These are phyloP conservation scores for Trichoderma guizhouense DNA, from an alignment of 2,329 filamentous ascomycete species.

Conservation along the genomic window DNA sequence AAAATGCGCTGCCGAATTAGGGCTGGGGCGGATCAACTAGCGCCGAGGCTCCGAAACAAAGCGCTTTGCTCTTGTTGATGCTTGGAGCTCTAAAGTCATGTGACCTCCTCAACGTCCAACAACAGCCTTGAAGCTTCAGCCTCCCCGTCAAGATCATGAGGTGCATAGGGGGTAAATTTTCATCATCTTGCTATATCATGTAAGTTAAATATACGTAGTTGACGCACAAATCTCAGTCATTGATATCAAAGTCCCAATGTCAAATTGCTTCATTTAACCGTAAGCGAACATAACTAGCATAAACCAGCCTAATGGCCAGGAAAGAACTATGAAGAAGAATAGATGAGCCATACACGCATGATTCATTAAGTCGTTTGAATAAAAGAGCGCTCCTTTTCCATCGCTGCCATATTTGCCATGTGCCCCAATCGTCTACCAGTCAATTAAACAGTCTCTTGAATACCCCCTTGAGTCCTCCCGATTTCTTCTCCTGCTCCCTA, in stretches of 20 bases:
- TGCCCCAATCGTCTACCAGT: neutral
- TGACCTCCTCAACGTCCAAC: neutral
- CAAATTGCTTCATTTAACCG: slow-evolving; percentile 15
- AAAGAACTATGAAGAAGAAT: slow-evolving; percentile 8
- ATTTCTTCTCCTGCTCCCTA: slow-evolving; percentile 29
- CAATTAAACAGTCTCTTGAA: slow-evolving; percentile 39
- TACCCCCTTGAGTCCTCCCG: slow-evolving; percentile 34
- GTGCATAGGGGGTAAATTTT: neutral
- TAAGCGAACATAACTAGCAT: slow-evolving; percentile 16
- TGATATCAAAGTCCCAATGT: neutral
- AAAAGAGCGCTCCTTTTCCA: slow-evolving; percentile 9
- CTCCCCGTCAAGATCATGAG: neutral
- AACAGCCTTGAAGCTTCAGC: neutral
- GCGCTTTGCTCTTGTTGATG: neutral
- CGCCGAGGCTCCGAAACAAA: slow-evolving; percentile 5
- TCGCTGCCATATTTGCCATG: slow-evolving; percentile 2
- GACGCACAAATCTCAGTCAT: neutral
- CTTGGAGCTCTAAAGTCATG: neutral
- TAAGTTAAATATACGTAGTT: neutral
- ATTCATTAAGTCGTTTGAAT: slow-evolving; percentile 17
- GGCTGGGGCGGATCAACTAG: slow-evolving; percentile 29
- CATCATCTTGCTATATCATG: neutral
- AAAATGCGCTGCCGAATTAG: slow-evolving; percentile 31
- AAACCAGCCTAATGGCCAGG: slow-evolving; percentile 15
- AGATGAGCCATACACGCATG: slow-evolving; percentile 19